phyloP scores from a whole-genome alignment of 441 rosid species.

The Gossypium gossypioides region DNA sequence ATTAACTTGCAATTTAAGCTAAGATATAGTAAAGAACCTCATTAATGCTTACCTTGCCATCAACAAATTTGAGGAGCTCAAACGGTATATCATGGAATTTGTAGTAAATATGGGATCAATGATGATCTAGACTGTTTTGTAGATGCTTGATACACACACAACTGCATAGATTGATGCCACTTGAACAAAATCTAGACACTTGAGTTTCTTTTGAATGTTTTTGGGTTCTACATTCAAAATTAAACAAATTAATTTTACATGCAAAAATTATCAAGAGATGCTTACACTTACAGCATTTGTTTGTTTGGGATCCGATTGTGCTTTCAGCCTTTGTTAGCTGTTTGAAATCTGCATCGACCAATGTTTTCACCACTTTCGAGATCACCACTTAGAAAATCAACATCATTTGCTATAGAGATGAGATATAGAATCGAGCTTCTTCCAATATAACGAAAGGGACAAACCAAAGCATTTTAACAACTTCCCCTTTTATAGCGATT shows the following conservation, averaged over 20 bases:
- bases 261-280: not conserved
- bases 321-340: conserved; percentile 22
- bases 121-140: conserved; percentile 35
- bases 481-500: conserved; percentile 13
- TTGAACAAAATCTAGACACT: conserved; percentile 42
- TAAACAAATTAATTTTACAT: not conserved
- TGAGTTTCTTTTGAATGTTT: conserved; percentile 24
- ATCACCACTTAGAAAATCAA: not conserved
- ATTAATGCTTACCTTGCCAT: conserved; percentile 34
- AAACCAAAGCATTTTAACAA: conserved; percentile 6
- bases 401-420: not conserved
- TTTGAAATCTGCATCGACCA: conserved; percentile 37
- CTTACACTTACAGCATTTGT: conserved; percentile 26
- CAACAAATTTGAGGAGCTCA: conserved; percentile 41
- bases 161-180: conserved; percentile 28
- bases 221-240: not conserved
- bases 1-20: not conserved
- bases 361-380: conserved; percentile 11
- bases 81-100: conserved; percentile 36
- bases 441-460: not conserved
- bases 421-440: not conserved
- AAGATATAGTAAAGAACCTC: not conserved
- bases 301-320: conserved; percentile 25
- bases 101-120: conserved; percentile 36
- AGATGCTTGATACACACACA: conserved; percentile 29